Conservation (phyloP, 2,329 filamentous ascomycete genomes). For the Hyphodiscus sp. region DNA sequence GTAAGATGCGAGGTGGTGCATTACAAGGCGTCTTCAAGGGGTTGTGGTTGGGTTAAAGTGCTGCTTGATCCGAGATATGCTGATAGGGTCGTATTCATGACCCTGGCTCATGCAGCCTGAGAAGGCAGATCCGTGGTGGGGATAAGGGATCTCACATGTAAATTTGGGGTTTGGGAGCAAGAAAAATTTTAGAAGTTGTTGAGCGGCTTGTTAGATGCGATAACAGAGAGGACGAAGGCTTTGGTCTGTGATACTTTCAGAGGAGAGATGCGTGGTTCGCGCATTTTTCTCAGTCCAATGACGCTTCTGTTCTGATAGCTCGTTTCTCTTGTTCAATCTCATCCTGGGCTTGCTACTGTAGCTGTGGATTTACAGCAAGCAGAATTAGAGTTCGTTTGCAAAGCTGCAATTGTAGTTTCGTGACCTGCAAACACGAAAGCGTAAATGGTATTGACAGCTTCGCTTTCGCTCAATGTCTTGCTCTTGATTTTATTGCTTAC, state of each 20-base stretch:
- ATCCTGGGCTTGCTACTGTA: constrained; percentile 57
- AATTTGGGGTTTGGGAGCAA: not conserved
- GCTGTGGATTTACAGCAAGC: constrained; percentile 56
- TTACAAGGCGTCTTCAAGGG: not conserved
- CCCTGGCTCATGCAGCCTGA: not conserved
- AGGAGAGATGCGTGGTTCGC: no score
- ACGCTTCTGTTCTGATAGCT: no score
- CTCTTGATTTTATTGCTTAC: no score
- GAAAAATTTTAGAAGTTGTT: not conserved
- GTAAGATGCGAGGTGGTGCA: not conserved
- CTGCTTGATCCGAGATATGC: not conserved
- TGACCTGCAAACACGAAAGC: constrained; percentile 65
- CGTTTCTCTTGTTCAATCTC: no score
- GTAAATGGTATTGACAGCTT: constrained; percentile 66
- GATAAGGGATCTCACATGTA: not conserved
- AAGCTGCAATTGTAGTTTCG: constrained; percentile 67
- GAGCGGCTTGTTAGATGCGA: no score
- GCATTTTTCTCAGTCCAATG: no score
- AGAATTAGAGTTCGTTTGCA: constrained; percentile 63
- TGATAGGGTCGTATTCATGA: not conserved
- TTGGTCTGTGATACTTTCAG: no score
- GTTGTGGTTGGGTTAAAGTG: not conserved
- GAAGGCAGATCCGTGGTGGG: not conserved
- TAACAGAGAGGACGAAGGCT: no score
- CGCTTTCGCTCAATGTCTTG: constrained; percentile 42